Conservation (phyloP, 805 yeast species). For the Wickerhamomyces canadensis region DNA sequence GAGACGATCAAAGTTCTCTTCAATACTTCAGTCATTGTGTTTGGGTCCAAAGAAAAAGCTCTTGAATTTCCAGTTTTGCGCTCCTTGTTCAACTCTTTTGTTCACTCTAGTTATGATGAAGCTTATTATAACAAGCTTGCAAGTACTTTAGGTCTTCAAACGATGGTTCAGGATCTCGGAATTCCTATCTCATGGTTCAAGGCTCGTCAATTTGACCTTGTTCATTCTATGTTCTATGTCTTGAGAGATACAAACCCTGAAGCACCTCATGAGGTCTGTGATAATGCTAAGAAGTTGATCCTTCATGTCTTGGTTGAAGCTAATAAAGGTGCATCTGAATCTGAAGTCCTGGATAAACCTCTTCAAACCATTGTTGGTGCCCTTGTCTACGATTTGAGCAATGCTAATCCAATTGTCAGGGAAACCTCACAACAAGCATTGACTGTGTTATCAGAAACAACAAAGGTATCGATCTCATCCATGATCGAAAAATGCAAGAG, state of each 20-base stretch:
- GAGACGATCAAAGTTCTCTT: constrained; percentile 58
- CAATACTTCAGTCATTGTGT: constrained; percentile 54
- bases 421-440: constrained; percentile 74
- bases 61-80: constrained; percentile 71
- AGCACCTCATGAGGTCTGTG: constrained; percentile 75
- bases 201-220: constrained; percentile 75
- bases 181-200: constrained; percentile 72
- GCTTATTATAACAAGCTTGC: constrained; percentile 82
- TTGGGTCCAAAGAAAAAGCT: constrained; percentile 63
- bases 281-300: constrained; percentile 64
- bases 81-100: constrained; percentile 70
- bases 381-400: constrained; percentile 86
- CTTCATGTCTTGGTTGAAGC: constrained; percentile 60
- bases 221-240: constrained; percentile 83
- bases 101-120: constrained; percentile 90
- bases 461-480: constrained; percentile 62
- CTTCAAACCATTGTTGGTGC: constrained; percentile 83
- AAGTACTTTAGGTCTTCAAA: constrained; percentile 77
- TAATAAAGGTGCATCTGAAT: constrained; percentile 54
- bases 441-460: constrained; percentile 59
- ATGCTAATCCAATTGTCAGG: constrained; percentile 79
- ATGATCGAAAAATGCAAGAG: constrained; percentile 81
- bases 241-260: constrained; percentile 85
- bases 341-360: constrained; percentile 59
- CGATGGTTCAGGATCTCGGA: constrained; percentile 61